Percentiles rank a stretch among this genome's conserved stretches.
phyloP scores from a whole-genome alignment of 495 filamentous ascomycete genomes.

The Mycothermus thermophilus region DNA sequence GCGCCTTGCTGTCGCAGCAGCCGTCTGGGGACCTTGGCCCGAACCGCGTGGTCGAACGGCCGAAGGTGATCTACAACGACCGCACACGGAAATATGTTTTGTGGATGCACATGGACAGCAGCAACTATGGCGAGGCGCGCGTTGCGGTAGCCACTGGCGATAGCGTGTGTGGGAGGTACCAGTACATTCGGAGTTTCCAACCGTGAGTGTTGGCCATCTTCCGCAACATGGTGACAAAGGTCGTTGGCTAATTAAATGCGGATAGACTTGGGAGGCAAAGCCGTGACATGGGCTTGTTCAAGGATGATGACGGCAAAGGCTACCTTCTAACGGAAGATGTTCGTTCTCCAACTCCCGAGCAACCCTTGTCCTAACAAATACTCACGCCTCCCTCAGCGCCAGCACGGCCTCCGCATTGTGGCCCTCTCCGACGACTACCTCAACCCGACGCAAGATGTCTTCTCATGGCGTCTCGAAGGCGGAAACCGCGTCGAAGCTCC shows the following conservation, averaged over 20 bases:
- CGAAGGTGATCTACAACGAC: conserved; percentile 50
- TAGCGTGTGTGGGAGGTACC: conserved; percentile 44
- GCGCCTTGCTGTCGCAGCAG: conserved; percentile 38
- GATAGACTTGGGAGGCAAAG: no score
- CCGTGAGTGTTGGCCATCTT: conserved; percentile 9
- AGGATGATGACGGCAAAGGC: conserved; percentile 43
- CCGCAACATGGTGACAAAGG: no score
- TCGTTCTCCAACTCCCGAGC: conserved; percentile 6
- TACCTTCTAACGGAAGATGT: conserved; percentile 54
- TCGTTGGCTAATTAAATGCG: no score
- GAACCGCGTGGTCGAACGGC: conserved; percentile 48
- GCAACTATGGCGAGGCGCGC: conserved; percentile 48
- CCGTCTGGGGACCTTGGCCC: conserved; percentile 45
- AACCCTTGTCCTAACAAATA: not conserved
- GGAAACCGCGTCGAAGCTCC: conserved; percentile 34
- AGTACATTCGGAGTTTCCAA: no score
- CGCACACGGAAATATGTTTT: conserved; percentile 39
- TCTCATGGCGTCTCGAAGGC: no score
- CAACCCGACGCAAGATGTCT: conserved; percentile 15
- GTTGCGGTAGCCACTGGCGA: conserved; percentile 47
- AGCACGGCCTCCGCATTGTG: conserved; percentile 40
- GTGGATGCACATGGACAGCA: conserved; percentile 55
- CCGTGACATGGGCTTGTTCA: conserved; percentile 49
- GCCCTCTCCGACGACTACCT: conserved; percentile 35
- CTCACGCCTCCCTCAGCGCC: conserved; percentile 17